A percentile compares a stretch with the other conserved stretches of the same genome.
These are phyloP conservation scores for Calocera cornea DNA, from an alignment of 768 basidiomycete species.

Conservation along the genomic window DNA sequence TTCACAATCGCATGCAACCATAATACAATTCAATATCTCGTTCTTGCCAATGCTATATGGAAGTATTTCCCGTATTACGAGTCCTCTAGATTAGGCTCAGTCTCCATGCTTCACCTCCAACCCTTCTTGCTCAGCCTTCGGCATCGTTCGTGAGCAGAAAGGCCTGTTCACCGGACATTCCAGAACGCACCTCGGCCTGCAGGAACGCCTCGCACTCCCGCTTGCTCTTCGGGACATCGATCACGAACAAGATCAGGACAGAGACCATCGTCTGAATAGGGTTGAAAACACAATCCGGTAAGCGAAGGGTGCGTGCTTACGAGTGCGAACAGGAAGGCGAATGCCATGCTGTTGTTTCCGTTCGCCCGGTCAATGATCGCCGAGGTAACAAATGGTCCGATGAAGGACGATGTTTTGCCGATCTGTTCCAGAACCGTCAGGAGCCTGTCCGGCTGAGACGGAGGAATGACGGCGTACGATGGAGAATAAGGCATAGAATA, in stretches of 20 bases:
- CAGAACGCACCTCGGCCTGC: conserved; percentile 31
- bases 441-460: not conserved
- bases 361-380: conserved; percentile 56
- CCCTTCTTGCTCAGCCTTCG: not conserved
- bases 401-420: conserved; percentile 64
- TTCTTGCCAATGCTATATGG: not conserved
- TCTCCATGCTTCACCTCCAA: not conserved
- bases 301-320: conserved; percentile 25
- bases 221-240: conserved; percentile 52
- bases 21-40: conserved; percentile 4
- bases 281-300: not conserved
- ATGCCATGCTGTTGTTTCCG: conserved; percentile 63
- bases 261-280: conserved; percentile 36
- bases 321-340: conserved; percentile 58
- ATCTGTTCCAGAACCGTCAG: conserved; percentile 27
- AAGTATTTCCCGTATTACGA: no score
- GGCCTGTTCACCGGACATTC: not conserved
- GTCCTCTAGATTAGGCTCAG: not conserved
- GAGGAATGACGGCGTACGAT: conserved; percentile 31
- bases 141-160: not conserved
- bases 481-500: conserved; percentile 63
- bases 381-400: conserved; percentile 60
- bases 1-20: conserved; percentile 4
- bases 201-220: conserved; percentile 51
- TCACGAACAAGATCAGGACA: conserved; percentile 45